Evolutionary conservation across 1,284 basidiomycete species (phyloP), one percentile per base, ranked within the genome.

Genomic region (Ustilago lituana): DNA sequence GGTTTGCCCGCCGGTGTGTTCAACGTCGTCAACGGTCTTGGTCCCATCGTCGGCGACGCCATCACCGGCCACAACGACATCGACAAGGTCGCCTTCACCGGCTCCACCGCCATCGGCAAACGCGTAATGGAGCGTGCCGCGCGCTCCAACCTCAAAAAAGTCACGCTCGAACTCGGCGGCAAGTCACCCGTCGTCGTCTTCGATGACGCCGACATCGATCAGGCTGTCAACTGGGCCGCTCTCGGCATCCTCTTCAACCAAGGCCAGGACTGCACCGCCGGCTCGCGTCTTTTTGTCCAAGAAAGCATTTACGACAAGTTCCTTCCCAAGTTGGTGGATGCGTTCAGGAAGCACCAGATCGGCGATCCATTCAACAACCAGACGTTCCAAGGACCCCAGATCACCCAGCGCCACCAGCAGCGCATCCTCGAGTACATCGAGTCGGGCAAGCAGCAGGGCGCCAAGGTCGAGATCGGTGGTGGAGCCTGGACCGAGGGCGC

Each of bases 361-460:
- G 92, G 92, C 33, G 89, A 94, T 83, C 92, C 93, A 9, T 95
- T 96, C 85, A 83, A 82, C 15, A 75, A 82, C 1, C 86, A 85
- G 23, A 87, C 88, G 29, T 87, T 89, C 84, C 92, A 94, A 79
- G 93, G 93, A 31, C 92, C 94, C 15, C 92, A 93, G 83, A 89
- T 94, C 58, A 91, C 89, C 8, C 40, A 68, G n/a, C 59, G 67
- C 15, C 94, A 97, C 82, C 91, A 90, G 73, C 91, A 96, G 81
- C 90, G 92, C 65, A 90, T 94, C 83, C 90, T 94, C 89, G 85
- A 84, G 38, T 94, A 92, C 86, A 94, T 97, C 83, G 83, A 92
- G 60, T 88, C 88, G n/a, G 94, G 94, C n/a, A 91, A 90, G 84
- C 72, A 87, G 36, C 93, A 93, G 55, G 94, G 94, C 19, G 74